phyloP scores from a whole-genome alignment of 257 asterid genomes.

The Gentiana dahurica region DNA sequence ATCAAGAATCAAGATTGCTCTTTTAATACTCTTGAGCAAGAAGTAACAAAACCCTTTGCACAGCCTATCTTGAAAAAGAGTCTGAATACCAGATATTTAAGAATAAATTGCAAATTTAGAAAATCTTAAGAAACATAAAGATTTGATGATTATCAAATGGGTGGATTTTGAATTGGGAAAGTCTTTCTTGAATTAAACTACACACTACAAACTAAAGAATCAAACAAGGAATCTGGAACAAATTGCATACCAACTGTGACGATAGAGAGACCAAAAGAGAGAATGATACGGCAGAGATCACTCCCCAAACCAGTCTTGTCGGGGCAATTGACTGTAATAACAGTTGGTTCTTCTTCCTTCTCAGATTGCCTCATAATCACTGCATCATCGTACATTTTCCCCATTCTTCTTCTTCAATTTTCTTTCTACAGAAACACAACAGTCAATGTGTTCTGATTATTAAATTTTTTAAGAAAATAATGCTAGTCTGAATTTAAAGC shows the following conservation, averaged over 20 bases:
- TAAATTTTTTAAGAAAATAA: too few species aligned
- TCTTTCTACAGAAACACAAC: not conserved
- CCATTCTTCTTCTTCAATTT: conserved; percentile 27
- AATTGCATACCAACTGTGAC: conserved; percentile 52
- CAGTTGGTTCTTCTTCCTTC: conserved; percentile 60
- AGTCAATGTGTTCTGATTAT: not conserved
- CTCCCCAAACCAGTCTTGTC: conserved; percentile 88
- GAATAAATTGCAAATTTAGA: too few species aligned
- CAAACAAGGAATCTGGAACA: too few species aligned
- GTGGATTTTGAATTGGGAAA: not conserved
- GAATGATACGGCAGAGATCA: conserved; percentile 85
- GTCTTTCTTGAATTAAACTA: not conserved
- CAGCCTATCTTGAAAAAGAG: too few species aligned
- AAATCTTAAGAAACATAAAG: not conserved
- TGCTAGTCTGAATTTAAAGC: too few species aligned
- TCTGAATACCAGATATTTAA: too few species aligned
- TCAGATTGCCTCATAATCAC: conserved; percentile 58
- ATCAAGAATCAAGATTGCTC: too few species aligned
- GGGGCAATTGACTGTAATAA: conserved; percentile 79
- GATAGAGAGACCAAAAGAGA: conserved; percentile 69
- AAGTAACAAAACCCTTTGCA: too few species aligned
- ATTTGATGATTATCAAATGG: not conserved
- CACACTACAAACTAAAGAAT: not conserved
- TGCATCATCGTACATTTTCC: conserved; percentile 58
- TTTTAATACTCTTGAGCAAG: too few species aligned